Percentiles rank a stretch among this genome's conserved stretches.
Evolutionary conservation across 1,139 yeast species (phyloP).

Genomic region (Pichia sp.): DNA sequence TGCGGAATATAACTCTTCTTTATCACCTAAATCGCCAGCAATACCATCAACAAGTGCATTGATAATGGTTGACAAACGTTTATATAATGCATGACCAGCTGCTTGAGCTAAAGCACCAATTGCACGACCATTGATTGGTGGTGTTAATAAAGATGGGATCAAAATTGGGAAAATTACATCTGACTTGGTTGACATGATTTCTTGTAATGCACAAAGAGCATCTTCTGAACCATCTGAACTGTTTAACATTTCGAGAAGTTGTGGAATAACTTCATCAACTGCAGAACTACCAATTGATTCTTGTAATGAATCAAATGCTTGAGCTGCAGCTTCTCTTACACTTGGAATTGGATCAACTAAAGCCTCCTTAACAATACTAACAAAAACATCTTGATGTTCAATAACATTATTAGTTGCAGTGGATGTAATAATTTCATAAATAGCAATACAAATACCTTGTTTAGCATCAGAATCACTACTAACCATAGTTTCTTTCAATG

Average conservation of each 20-base stretch:
- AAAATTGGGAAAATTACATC: constrained; percentile 91
- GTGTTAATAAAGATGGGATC: constrained; percentile 73
- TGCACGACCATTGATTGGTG: constrained; percentile 86
- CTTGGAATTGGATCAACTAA: constrained; percentile 65
- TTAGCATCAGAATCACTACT: constrained; percentile 71
- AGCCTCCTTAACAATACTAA: constrained; percentile 70
- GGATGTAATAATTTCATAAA: constrained; percentile 76
- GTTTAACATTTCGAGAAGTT: constrained; percentile 65
- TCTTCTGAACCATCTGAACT: constrained; percentile 56
- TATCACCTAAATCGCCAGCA: constrained; percentile 36
- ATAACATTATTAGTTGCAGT: constrained; percentile 57
- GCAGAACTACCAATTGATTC: constrained; percentile 77
- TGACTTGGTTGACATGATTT: constrained; percentile 85
- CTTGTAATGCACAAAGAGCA: constrained; percentile 84
- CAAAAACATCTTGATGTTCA: constrained; percentile 63
- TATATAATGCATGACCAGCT: constrained; percentile 80
- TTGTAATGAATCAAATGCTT: constrained; percentile 83
- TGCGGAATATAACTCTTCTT: constrained; percentile 41
- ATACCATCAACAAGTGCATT: constrained; percentile 65
- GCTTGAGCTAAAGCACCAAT: constrained; percentile 85
- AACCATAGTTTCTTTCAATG: constrained; percentile 62
- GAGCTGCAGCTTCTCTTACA: constrained; percentile 89
- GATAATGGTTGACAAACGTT: constrained; percentile 63
- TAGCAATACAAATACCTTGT: constrained; percentile 95
- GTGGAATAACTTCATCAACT: constrained; percentile 83